Evolutionary conservation across 2,329 filamentous ascomycete genomes (phyloP).

Genomic region (Colletotrichum lindemuthianum): DNA sequence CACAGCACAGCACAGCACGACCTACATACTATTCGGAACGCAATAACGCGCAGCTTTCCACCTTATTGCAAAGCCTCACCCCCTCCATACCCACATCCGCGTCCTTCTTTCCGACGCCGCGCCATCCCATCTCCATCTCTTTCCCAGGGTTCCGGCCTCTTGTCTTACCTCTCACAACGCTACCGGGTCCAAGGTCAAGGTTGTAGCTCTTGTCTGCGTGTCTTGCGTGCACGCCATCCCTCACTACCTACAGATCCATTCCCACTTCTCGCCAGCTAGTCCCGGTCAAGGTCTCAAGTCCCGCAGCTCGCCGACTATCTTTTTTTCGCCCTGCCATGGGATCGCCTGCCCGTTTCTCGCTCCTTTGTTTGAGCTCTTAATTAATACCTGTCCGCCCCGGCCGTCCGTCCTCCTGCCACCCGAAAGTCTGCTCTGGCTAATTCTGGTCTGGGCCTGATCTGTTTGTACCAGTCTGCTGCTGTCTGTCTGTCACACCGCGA

Average conservation of each 20-base stretch:
- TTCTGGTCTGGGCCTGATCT: conserved; percentile 25
- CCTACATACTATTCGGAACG: conserved; percentile 1
- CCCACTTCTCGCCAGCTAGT: conserved; percentile 17
- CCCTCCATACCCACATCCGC: not conserved
- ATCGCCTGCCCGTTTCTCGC: not conserved
- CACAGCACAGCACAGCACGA: conserved; percentile 7
- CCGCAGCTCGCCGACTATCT: conserved; percentile 25
- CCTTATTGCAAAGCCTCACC: conserved; percentile 22
- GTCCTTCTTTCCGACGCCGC: not conserved
- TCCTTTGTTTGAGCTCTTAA: conserved; percentile 33
- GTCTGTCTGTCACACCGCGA: conserved; percentile 9
- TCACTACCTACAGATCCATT: conserved; percentile 7
- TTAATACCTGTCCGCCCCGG: conserved; percentile 32
- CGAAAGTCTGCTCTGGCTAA: conserved; percentile 26
- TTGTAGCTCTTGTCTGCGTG: conserved; percentile 21
- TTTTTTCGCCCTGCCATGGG: conserved; percentile 6
- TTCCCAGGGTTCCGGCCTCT: conserved; percentile 27
- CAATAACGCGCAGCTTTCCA: not conserved
- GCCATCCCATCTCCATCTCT: conserved; percentile 4
- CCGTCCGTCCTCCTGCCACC: conserved; percentile 16
- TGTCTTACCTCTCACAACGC: conserved; percentile 24
- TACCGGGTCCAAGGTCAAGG: conserved; percentile 24
- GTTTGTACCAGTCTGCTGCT: conserved; percentile 14
- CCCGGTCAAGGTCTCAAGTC: conserved; percentile 28
- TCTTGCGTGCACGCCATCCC: conserved; percentile 25